phyloP scores from a whole-genome alignment of 352 stramenopile species.

The Phytophthora pistaciae region DNA sequence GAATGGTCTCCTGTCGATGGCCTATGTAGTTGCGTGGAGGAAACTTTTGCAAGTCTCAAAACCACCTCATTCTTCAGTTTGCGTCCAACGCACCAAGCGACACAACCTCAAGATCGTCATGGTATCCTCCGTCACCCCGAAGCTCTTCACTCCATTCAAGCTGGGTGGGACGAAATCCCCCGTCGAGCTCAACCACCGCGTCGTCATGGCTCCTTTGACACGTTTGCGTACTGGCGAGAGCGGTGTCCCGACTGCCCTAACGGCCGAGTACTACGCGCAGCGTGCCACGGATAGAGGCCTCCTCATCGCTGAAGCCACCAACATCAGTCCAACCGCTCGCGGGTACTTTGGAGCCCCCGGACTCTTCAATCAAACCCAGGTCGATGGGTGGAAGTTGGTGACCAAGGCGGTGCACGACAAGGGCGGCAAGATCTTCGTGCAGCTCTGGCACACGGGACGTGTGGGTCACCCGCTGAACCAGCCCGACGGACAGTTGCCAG shows the following conservation, averaged over 20 bases:
- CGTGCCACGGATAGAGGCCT: constrained; percentile 51
- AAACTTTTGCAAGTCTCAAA: no score
- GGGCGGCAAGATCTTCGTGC: constrained; percentile 21
- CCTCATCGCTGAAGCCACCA: constrained; percentile 64
- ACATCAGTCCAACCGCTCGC: constrained; percentile 43
- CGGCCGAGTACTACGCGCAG: constrained; percentile 51
- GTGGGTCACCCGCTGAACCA: constrained; percentile 28
- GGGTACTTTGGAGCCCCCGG: constrained; percentile 37
- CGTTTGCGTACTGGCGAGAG: constrained; percentile 34
- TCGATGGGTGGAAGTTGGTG: constrained; percentile 32
- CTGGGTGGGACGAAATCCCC: constrained; percentile 38
- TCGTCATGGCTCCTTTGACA: constrained; percentile 64
- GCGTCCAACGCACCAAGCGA: background rate
- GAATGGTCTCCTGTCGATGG: no score
- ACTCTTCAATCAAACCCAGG: constrained; percentile 56
- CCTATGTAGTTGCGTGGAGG: no score
- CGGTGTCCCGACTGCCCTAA: constrained; percentile 33
- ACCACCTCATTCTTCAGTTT: background rate
- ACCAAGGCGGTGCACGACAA: constrained; percentile 46
- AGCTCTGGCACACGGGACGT: constrained; percentile 28
- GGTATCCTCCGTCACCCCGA: constrained; percentile 19
- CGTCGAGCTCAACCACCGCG: constrained; percentile 48
- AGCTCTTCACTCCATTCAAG: constrained; percentile 49
- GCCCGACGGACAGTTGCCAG: constrained; percentile 16
- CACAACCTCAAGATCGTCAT: background rate